Conservation (phyloP, 495 filamentous ascomycete genomes). For the Hypoxylon subgilvum region DNA sequence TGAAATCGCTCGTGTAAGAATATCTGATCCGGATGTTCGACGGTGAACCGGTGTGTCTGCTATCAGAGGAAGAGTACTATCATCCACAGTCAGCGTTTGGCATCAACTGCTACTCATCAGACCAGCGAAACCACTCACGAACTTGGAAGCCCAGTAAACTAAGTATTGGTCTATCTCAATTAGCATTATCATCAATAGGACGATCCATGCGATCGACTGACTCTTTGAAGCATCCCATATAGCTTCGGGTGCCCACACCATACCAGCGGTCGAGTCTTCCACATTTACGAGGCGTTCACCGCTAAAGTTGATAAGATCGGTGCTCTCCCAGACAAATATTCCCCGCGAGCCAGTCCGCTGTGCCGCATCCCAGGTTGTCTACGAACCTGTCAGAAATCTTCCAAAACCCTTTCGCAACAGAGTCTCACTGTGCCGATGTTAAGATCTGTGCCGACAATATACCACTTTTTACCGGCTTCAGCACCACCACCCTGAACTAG, state of each 20-base stretch:
- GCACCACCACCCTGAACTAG: conserved; percentile 54
- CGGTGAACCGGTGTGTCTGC: conserved; percentile 46
- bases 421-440: conserved; percentile 54
- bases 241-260: conserved; percentile 63
- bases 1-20: conserved; percentile 53
- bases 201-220: conserved; percentile 2
- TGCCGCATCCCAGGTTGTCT: conserved; percentile 60
- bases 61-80: conserved; percentile 51
- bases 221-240: conserved; percentile 58
- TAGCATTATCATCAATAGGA: not conserved
- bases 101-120: not conserved
- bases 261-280: conserved; percentile 57
- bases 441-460: conserved; percentile 60
- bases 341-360: conserved; percentile 56
- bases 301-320: conserved; percentile 55
- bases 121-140: conserved; percentile 40
- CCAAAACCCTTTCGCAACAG: not conserved
- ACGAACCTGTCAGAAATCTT: conserved; percentile 8
- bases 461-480: conserved; percentile 60
- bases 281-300: conserved; percentile 56
- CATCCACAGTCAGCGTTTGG: conserved; percentile 9
- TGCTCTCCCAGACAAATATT: conserved; percentile 62
- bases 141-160: conserved; percentile 61
- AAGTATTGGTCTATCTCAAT: conserved; percentile 50
- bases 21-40: conserved; percentile 53